Conservation (phyloP, 352 stramenopile species). For the Globisporangium apiculatum region DNA sequence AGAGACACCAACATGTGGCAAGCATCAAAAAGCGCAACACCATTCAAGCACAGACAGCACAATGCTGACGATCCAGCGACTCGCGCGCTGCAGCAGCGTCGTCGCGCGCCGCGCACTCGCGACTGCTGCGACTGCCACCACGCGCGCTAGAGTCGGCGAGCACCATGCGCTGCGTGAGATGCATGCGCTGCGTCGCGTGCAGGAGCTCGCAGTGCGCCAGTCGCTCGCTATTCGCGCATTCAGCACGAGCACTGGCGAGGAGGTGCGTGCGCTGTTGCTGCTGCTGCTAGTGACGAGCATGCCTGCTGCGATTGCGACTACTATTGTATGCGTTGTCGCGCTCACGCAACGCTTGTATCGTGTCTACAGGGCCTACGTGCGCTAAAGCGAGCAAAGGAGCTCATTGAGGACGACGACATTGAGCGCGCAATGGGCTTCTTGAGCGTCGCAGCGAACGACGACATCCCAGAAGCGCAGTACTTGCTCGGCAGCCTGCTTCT, state of each 20-base stretch:
- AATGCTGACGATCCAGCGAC: constrained; percentile 7
- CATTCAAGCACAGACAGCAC: neutral
- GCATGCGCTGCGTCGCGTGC: neutral
- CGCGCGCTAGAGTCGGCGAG: neutral
- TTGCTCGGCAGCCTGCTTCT: constrained; percentile 57
- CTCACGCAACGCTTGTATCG: too few species aligned
- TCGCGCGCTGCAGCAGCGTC: constrained; percentile 1
- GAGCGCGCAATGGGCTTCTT: constrained; percentile 52
- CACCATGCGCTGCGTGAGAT: neutral
- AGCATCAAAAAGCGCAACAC: neutral
- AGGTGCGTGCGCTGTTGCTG: constrained; percentile 17
- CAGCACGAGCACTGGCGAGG: constrained; percentile 21
- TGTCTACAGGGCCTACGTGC: constrained; percentile 26
- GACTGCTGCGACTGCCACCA: neutral
- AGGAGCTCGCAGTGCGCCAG: constrained; percentile 1
- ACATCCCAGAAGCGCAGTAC: constrained; percentile 71
- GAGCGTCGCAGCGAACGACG: constrained; percentile 48
- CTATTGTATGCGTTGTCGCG: too few species aligned
- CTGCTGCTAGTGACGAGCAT: neutral
- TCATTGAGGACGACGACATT: constrained; percentile 51
- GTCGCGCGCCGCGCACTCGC: constrained; percentile 1
- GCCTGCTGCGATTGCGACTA: neutral
- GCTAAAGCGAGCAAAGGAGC: constrained; percentile 49
- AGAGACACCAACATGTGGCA: neutral
- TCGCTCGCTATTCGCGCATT: constrained; percentile 11